phyloP scores from a whole-genome alignment of 1,284 basidiomycete genomes.

The Cryptococcus hybrid region DNA sequence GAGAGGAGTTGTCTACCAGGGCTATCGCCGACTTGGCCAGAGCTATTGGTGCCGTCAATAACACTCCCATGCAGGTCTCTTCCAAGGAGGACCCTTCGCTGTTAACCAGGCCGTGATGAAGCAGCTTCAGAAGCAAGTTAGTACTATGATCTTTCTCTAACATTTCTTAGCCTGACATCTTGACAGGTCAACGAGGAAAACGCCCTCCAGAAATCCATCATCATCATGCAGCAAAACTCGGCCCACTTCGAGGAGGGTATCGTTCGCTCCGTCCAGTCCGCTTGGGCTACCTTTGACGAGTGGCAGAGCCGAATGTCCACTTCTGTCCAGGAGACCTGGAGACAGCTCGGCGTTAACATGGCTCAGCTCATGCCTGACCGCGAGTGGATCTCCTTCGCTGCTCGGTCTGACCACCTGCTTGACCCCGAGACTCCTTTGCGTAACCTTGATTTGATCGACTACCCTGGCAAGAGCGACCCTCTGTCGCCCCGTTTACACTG shows the following conservation, averaged over 20 bases:
- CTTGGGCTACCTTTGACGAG: slow-evolving; percentile 96
- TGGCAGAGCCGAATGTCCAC: slow-evolving; percentile 87
- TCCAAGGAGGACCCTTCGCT: slow-evolving; percentile 81
- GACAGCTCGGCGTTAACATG: slow-evolving; percentile 73
- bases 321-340: slow-evolving; percentile 79
- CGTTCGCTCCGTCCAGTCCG: slow-evolving; percentile 90
- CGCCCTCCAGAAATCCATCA: slow-evolving; percentile 92
- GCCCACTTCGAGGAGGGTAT: slow-evolving; percentile 98
- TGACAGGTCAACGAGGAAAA: slow-evolving; percentile 90
- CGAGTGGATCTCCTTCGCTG: slow-evolving; percentile 97
- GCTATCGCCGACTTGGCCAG: slow-evolving; percentile 85
- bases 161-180: slow-evolving; percentile 8
- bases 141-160: slow-evolving; percentile 2
- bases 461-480: slow-evolving; percentile 91
- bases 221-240: slow-evolving; percentile 98
- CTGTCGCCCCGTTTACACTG: slow-evolving; percentile 83
- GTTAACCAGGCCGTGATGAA: slow-evolving; percentile 76
- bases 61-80: slow-evolving; percentile 85
- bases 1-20: slow-evolving; percentile 85
- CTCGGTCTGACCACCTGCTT: slow-evolving; percentile 89
- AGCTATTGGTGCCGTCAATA: slow-evolving; percentile 87
- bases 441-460: slow-evolving; percentile 75
- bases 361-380: slow-evolving; percentile 81
- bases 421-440: slow-evolving; percentile 94
- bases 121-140: slow-evolving; percentile 79